Evolutionary conservation across 1,284 basidiomycete species (phyloP), one percentile per base, ranked within the genome.

Genomic region (Fomes fomentarius): DNA sequence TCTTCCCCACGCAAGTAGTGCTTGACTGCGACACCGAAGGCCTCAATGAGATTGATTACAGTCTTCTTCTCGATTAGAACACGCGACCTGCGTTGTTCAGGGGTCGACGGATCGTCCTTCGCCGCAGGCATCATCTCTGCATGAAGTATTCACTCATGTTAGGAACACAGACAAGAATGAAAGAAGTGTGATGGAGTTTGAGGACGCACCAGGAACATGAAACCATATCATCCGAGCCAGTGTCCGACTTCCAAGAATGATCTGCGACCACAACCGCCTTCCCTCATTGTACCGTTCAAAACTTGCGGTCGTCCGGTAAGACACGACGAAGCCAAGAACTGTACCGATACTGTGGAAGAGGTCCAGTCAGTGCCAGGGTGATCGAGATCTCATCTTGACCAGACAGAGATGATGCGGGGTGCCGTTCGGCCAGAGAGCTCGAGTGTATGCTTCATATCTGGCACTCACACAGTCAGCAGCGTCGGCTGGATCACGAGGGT

Each of bases 271-370:
- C 22, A 85, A 71, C 42, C 79, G 71, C 40, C 89, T 74, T 4
- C 89, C 89, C 63, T 92, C 89, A 60, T 84, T 85, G 70, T 91
- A 87, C 19, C 86, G 74, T 63, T 89, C 87, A 64, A 89, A 91
- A 19, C 87, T 87, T 2, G 87, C 87, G 2, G 87, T 89, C 0
- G 89, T 91, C 34, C 88, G 74, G 66, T 82, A 84, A 0, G 83
- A 83, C 49, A 87, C 79, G 34, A 86, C 78, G 59, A 87, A 85
- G 77, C 83, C 84, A 10, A 85, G 73, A 0, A 87, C 82, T 7
- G 83, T 85, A 76, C 85, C 84, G 39, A 84, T 67, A 11, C 83
- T 85, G 56, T 28, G 17, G 40, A 44, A 34, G 17, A 37, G 26
- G 8, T 25, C 40, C n/a, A 41, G 38, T 56, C 38, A 57, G 47